phyloP scores from a whole-genome alignment of 441 rosid species.

The Brassica hybrid region DNA sequence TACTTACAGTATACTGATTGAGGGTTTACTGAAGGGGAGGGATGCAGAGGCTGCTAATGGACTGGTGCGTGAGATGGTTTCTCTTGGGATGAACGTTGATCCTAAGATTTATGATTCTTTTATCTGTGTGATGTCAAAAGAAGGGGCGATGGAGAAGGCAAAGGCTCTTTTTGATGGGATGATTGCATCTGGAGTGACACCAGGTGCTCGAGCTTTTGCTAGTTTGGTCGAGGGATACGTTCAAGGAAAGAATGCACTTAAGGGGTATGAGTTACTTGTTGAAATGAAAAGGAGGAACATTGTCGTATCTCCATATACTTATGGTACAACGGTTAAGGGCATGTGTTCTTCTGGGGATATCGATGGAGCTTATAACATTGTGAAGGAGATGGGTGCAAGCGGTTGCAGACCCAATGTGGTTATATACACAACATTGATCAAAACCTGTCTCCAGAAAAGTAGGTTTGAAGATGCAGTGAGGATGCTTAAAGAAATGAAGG shows the following conservation, averaged over 20 bases:
- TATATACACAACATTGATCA: slow-evolving; percentile 67
- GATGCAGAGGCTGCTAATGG: slow-evolving; percentile 49
- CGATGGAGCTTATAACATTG: slow-evolving; percentile 52
- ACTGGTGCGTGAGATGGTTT: slow-evolving; percentile 59
- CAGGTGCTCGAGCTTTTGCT: slow-evolving; percentile 66
- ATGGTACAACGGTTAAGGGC: slow-evolving; percentile 56
- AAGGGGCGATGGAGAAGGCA: slow-evolving; percentile 71
- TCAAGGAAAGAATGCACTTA: slow-evolving; percentile 46
- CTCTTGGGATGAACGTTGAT: slow-evolving; percentile 51
- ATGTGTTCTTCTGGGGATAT: slow-evolving; percentile 64
- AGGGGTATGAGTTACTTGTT: slow-evolving; percentile 51
- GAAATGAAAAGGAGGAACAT: slow-evolving; percentile 70
- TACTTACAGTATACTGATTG: slow-evolving; percentile 50
- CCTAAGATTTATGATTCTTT: slow-evolving; percentile 57
- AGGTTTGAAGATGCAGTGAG: slow-evolving; percentile 58
- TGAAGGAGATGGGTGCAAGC: slow-evolving; percentile 55
- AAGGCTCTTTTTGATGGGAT: slow-evolving; percentile 64
- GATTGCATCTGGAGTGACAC: slow-evolving; percentile 53
- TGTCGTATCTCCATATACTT: slow-evolving; percentile 54
- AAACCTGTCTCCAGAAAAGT: slow-evolving; percentile 58
- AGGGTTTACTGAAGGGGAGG: slow-evolving; percentile 57
- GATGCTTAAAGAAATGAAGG: slow-evolving; percentile 63
- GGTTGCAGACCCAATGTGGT: slow-evolving; percentile 71
- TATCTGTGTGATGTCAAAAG: slow-evolving; percentile 57
- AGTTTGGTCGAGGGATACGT: slow-evolving; percentile 65